Evolutionary conservation across 2,329 filamentous ascomycete species (phyloP).

Genomic region (Trichoderma sp.): DNA sequence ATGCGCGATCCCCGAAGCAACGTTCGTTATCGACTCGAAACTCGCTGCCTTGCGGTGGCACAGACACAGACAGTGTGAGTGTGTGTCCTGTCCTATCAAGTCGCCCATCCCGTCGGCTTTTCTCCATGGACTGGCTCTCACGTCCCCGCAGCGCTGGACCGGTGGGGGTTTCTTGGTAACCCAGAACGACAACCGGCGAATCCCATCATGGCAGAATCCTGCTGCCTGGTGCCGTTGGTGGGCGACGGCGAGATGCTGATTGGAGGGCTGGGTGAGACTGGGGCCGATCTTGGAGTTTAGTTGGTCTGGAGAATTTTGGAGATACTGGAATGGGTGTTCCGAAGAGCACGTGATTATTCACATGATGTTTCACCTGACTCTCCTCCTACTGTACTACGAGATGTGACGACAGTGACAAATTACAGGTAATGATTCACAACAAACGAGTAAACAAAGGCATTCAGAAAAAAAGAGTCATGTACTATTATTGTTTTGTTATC

Average conservation of each 20-base stretch:
- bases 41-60: slow-evolving; percentile 19
- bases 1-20: background rate
- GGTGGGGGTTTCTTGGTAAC: slow-evolving; percentile 2
- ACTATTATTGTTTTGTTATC: background rate
- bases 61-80: background rate
- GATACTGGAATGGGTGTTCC: background rate
- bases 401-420: background rate
- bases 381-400: background rate
- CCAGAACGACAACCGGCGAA: background rate
- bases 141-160: slow-evolving; percentile 9
- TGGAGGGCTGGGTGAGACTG: slow-evolving; percentile 14
- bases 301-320: background rate
- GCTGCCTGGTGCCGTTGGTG: slow-evolving; percentile 22
- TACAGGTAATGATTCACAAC: background rate
- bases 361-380: background rate
- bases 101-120: background rate
- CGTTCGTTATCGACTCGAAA: slow-evolving; percentile 11
- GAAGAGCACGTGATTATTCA: background rate
- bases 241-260: slow-evolving; percentile 6
- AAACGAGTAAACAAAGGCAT: background rate
- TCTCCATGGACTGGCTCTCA: background rate
- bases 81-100: background rate
- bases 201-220: slow-evolving; percentile 18
- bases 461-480: background rate
- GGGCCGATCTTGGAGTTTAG: background rate